Base-by-base conservation (phyloP, 352 stramenopile genomes). In the Phytophthora vignae region DNA sequence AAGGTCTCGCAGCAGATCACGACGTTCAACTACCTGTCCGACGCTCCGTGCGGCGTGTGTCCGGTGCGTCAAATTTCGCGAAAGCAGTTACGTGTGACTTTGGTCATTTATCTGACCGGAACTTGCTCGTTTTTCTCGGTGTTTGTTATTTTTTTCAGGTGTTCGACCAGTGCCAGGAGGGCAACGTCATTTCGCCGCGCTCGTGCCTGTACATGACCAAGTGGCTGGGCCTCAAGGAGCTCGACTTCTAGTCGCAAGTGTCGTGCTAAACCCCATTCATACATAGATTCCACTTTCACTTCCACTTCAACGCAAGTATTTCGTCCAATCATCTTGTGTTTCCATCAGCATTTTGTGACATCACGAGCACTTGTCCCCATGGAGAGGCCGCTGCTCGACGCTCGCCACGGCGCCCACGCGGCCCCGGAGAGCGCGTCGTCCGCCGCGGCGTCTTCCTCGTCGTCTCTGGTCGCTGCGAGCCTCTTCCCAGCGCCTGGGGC, bases 141-240 rank as follows among this genome's bases (percentile, higher is more conserved):
- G 25, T 62, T 73, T 42, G 2, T 31, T 8, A 7, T 31, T 8
- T 48, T 48, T 9, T 72, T 27, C 54, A 92, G 81, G 91, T 98
- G 55, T 96, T 97, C 66, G 82, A 95, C 57, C 92, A 98, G 64
- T 98, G 93, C 78, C 81, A 90, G 36, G 92, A 98, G 70, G 92
- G 91, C 66, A 97, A 96, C 69, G 78, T 97, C 60, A 97, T 98
- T 63, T 97, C 90, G 38, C 93, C 93, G 9, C 86, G 84, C 48
- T 97, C 89, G 71, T 98, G 93, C 83, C 71, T 96, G 46, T 98
- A 98, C 71, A 90, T 97, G 64, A 90, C 81, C 48, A 95, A 97
- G 73, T 98, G 92, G 92, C 77, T 97, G 4, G 89, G 96, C 55
- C 79, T 98, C 64, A 92, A 96, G 70, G 88, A 96, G 67, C 81